These are phyloP conservation scores for Brettanomyces sp. DNA, from an alignment of 805 yeast species.

Conservation along the genomic window DNA sequence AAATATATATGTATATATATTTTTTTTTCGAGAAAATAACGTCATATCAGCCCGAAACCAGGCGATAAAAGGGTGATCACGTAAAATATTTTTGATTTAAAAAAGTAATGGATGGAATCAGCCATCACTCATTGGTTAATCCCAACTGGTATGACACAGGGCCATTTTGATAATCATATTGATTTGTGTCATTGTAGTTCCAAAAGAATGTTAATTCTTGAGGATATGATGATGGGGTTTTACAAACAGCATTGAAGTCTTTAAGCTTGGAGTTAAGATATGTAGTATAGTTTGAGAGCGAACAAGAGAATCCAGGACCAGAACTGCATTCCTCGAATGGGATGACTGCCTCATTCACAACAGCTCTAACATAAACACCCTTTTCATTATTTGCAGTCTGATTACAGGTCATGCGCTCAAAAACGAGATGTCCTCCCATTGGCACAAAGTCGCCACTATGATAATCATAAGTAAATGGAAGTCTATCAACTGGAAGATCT, in stretches of 20 bases:
- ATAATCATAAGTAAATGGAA: slow-evolving; percentile 27
- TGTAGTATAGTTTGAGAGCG: slow-evolving; percentile 19
- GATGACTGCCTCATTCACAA: slow-evolving; percentile 45
- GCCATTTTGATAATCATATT: not conserved
- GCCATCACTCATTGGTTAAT: not conserved
- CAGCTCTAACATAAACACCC: slow-evolving; percentile 33
- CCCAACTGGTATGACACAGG: not conserved
- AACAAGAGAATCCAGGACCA: slow-evolving; percentile 49
- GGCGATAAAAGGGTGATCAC: no score
- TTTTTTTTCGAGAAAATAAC: no score
- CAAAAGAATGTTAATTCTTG: slow-evolving; percentile 3
- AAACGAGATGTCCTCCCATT: slow-evolving; percentile 39
- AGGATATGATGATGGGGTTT: not conserved
- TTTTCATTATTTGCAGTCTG: not conserved
- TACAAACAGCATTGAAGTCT: slow-evolving; percentile 1
- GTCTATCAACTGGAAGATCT: slow-evolving; percentile 34
- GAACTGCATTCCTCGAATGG: slow-evolving; percentile 35
- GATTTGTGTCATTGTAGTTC: slow-evolving; percentile 3
- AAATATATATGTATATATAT: no score
- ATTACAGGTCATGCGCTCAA: slow-evolving; percentile 36
- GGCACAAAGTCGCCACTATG: slow-evolving; percentile 31
- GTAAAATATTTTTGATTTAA: no score
- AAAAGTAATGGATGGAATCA: no score
- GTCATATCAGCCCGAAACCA: no score
- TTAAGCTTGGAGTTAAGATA: not conserved